Evolutionary conservation across 495 filamentous ascomycete species (phyloP).

Genomic region (Penicillium nucicola): DNA sequence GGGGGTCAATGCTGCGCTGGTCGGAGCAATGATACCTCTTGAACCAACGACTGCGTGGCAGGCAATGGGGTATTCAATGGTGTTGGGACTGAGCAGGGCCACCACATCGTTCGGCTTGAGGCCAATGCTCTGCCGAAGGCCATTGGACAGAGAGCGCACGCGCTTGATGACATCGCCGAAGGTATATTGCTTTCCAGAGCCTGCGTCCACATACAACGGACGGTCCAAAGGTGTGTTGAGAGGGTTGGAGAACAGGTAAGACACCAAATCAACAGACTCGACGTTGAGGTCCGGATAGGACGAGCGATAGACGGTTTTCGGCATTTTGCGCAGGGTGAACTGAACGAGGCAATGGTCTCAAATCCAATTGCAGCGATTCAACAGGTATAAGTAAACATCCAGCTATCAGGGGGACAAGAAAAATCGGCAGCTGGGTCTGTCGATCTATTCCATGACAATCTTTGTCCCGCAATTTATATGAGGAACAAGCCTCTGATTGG

Average conservation of each 20-base stretch:
- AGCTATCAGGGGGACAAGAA: too few species aligned
- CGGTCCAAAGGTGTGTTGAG: constrained; percentile 9
- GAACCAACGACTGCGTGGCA: constrained; percentile 73
- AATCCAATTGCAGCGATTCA: background rate
- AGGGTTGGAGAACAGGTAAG: constrained; percentile 61
- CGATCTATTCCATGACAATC: too few species aligned
- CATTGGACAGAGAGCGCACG: constrained; percentile 68
- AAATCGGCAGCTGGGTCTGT: too few species aligned
- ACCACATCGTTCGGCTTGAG: constrained; percentile 74
- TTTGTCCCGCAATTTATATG: too few species aligned
- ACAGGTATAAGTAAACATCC: background rate
- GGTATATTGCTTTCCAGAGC: constrained; percentile 65
- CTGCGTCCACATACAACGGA: constrained; percentile 50
- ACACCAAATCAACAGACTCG: constrained; percentile 55
- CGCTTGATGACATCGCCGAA: constrained; percentile 58
- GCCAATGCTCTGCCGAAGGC: constrained; percentile 61
- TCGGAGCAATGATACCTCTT: constrained; percentile 69
- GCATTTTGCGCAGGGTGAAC: constrained; percentile 8
- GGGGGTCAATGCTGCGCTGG: constrained; percentile 75
- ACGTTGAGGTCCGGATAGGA: constrained; percentile 26
- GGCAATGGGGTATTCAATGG: constrained; percentile 60
- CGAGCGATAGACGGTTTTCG: constrained; percentile 23
- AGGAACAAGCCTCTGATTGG: too few species aligned
- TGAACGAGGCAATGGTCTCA: background rate
- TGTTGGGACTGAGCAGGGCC: constrained; percentile 62